These are phyloP conservation scores for Phyllostachys edulis DNA, from an alignment of 176 grass and related monocot species.

Conservation along the genomic window DNA sequence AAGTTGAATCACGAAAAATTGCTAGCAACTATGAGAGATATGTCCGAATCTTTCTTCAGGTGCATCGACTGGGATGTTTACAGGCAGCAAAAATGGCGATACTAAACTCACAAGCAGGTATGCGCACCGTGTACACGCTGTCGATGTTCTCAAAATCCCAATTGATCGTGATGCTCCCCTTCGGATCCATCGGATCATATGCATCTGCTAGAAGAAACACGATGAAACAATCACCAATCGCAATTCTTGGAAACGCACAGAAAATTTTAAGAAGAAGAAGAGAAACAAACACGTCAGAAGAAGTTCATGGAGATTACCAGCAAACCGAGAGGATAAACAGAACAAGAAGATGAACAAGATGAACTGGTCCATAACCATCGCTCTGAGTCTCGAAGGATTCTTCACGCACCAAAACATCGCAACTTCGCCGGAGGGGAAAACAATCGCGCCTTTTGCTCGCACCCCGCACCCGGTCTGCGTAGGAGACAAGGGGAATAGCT, in stretches of 20 bases:
- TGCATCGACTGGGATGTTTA: not conserved
- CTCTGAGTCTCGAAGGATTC: not conserved
- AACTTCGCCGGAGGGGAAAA: not conserved
- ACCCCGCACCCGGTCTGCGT: not conserved
- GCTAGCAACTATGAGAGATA: not conserved
- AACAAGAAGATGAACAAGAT: slow-evolving; percentile 25
- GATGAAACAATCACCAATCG: not conserved
- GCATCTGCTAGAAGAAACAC: slow-evolving; percentile 33
- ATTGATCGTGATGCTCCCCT: slow-evolving; percentile 64
- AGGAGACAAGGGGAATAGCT: slow-evolving; percentile 32
- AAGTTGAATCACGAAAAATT: not conserved
- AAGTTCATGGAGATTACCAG: slow-evolving; percentile 22
- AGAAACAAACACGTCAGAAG: not conserved
- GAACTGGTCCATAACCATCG: not conserved
- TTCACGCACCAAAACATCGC: not conserved
- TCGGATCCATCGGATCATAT: slow-evolving; percentile 67
- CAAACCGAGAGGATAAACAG: slow-evolving; percentile 17
- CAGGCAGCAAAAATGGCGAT: not conserved
- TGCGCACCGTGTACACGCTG: slow-evolving; percentile 47
- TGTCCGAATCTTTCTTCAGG: not conserved
- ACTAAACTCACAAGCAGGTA: slow-evolving; percentile 10
- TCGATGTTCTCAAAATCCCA: slow-evolving; percentile 54
- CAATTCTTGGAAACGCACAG: not conserved
- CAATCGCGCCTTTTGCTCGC: not conserved
- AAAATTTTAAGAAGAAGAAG: not conserved